These are phyloP conservation scores for Pistacia atlantica DNA, from an alignment of 345 rosid genomes.

Conservation along the genomic window DNA sequence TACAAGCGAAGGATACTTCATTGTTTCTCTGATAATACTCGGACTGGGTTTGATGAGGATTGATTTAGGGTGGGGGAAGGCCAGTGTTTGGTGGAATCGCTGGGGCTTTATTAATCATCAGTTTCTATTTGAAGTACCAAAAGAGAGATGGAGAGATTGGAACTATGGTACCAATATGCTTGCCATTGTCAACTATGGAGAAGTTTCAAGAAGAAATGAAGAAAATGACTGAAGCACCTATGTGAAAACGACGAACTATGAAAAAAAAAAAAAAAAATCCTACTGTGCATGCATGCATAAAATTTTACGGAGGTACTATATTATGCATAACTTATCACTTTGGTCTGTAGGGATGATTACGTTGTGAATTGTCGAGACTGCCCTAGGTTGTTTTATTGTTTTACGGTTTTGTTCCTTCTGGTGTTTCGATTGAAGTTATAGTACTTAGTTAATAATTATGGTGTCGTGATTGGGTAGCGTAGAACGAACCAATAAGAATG, in stretches of 20 bases:
- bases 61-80: constrained; percentile 38
- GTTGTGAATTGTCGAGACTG: not conserved
- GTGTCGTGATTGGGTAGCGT: not conserved
- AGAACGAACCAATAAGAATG: not conserved
- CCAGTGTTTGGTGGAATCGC: constrained; percentile 23
- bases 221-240: not conserved
- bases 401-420: constrained; percentile 5
- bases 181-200: not conserved
- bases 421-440: not conserved
- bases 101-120: not conserved
- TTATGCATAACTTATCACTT: too few relatives aligned
- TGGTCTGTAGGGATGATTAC: not conserved
- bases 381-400: not conserved
- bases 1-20: not conserved
- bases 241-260: too few relatives aligned
- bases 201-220: constrained; percentile 20
- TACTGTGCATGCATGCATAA: too few relatives aligned
- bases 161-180: too few relatives aligned
- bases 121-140: not conserved
- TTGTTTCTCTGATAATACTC: constrained; percentile 17
- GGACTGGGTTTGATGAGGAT: constrained; percentile 7
- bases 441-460: not conserved
- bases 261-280: too few relatives aligned
- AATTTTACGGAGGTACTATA: too few relatives aligned
- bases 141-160: too few relatives aligned